Evolutionary conservation across 345 rosid genomes (phyloP).

Genomic region (Physaria fendleri): DNA sequence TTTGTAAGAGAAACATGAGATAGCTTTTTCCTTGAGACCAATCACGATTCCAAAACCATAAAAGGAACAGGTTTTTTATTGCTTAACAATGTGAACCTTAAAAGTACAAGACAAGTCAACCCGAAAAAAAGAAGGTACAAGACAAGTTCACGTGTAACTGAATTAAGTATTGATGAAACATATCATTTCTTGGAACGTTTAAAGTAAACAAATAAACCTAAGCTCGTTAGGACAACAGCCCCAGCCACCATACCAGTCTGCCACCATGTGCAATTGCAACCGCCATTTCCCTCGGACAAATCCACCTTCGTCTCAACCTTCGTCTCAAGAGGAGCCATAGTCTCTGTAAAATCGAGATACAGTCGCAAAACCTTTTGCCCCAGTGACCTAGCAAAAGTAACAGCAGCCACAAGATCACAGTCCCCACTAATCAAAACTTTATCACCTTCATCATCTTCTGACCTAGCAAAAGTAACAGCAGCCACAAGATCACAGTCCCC

Average conservation of each 20-base stretch:
- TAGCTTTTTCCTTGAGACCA: no score
- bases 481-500: constrained; percentile 68
- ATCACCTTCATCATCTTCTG: no score
- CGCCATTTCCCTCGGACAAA: neutral
- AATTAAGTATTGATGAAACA: neutral
- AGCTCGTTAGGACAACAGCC: constrained; percentile 13
- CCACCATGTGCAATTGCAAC: constrained; percentile 21
- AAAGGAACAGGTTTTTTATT: no score
- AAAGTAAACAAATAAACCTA: constrained; percentile 20
- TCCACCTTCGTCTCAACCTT: constrained; percentile 1
- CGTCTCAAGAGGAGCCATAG: no score
- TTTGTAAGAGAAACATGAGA: constrained; percentile 20
- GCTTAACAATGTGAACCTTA: no score
- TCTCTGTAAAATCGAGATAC: constrained; percentile 15
- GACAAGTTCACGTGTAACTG: neutral
- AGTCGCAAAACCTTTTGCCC: constrained; percentile 43
- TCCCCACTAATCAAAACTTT: no score
- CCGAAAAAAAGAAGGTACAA: no score
- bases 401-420: constrained; percentile 65
- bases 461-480: constrained; percentile 58
- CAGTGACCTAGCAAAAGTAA: constrained; percentile 50
- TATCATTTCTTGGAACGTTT: no score
- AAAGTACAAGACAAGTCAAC: no score
- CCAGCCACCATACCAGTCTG: constrained; percentile 9
- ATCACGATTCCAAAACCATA: no score